phyloP scores from a whole-genome alignment of 306 rosid species.

The Rosa multiflora region DNA sequence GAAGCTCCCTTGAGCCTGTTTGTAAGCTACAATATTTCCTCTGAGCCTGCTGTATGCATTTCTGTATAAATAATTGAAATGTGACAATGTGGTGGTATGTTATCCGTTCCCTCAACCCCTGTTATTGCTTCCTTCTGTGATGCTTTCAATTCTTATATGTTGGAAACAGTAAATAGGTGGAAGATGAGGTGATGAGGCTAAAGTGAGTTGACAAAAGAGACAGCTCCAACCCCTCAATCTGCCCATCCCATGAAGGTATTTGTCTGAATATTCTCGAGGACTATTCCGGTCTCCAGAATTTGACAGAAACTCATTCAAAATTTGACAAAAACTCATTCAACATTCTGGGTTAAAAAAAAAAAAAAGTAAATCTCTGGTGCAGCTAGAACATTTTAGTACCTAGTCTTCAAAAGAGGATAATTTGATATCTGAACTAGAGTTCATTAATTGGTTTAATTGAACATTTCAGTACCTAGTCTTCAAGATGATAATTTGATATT shows the following conservation, averaged over 20 bases:
- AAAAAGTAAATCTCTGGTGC: too few relatives aligned
- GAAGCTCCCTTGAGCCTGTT: constrained; percentile 18
- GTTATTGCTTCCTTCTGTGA: not conserved
- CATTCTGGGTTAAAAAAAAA: too few relatives aligned
- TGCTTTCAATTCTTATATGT: not conserved
- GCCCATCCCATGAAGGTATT: not conserved
- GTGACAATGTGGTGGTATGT: not conserved
- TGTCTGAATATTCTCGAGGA: not conserved
- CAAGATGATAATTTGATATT: too few relatives aligned
- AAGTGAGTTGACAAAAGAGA: not conserved
- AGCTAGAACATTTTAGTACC: too few relatives aligned
- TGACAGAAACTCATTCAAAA: too few relatives aligned
- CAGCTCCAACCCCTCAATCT: not conserved
- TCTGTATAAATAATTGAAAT: constrained; percentile 22
- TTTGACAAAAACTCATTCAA: too few relatives aligned
- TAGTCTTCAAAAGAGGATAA: too few relatives aligned
- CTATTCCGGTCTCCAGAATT: too few relatives aligned
- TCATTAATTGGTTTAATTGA: too few relatives aligned
- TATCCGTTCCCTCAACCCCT: not conserved
- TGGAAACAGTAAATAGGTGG: not conserved
- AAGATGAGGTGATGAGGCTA: not conserved
- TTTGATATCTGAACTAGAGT: too few relatives aligned
- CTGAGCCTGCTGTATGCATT: constrained; percentile 18
- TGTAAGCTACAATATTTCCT: constrained; percentile 29
- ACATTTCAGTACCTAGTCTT: too few relatives aligned